Evolutionary conservation across 2,329 filamentous ascomycete genomes (phyloP), one percentile per base, ranked within the genome.

Genomic region (Xylaria sp.): DNA sequence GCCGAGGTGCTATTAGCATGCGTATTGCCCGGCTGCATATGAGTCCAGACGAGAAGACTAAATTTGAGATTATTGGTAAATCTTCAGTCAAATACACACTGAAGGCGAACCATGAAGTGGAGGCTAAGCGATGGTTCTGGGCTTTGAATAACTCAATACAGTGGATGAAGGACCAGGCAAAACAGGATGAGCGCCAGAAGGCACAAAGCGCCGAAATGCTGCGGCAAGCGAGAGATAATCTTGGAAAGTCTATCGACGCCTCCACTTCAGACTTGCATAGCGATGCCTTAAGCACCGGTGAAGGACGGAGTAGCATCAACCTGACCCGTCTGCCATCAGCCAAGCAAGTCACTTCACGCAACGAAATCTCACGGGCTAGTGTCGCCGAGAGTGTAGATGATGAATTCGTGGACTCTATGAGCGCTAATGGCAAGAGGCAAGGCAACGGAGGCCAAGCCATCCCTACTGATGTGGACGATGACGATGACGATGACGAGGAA

Each of bases 121-220:
- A 99, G 80, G 95, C 96, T 6, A 99, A 99, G 82, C 89, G 96
- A 64, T 99, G 96, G 96, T 99, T 97, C 81, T 99, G 96, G 96
- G 93, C 96, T 0, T 85, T 99, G 71, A 99, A 99, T 83, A 99
- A 99, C 79, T 95, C 96, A 6, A 99, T 99, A 59, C 96, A 98
- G 79, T 98, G 94, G 92, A 91, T 94, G 71, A 99, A 99, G 80
- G 96, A 99, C 77, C 96, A 98, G 82, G 94, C 94, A 8, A 94
- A 92, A 74, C 94, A 97, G 79, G 95, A 98, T 76, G 91, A 95
- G 77, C 90, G 86, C 73, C 90, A 94, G 69, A 90, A 90, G 41
- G 89, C 89, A 8, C 90, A 90, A 66, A 92, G 91, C 75, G 91
- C 91, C 6, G 93, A 96, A 79, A 86, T 91, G 43, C 81, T 97